Evolutionary conservation across 2,329 filamentous ascomycete genomes (phyloP), one percentile per base, ranked within the genome.

Genomic region (Fusarium sp.): DNA sequence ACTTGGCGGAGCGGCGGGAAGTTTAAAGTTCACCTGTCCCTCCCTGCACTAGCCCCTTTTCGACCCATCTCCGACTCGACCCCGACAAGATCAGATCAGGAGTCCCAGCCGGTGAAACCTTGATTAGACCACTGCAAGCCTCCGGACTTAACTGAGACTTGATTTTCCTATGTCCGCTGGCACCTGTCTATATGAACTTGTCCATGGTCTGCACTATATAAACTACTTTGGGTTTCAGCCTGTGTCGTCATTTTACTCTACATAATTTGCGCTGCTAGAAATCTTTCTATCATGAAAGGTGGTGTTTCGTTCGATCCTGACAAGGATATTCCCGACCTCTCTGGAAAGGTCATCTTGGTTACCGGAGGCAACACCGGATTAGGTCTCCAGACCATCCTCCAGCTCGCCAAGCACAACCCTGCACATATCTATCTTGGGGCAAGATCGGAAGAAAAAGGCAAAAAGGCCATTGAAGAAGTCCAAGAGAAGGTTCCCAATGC

Each of bases 351-450:
- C 14, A 92, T 88, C 38, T 84, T 97, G 23, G 90, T 97, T n/a
- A 97, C 93, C 0, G 93, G 93, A 56, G 93, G 92, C 76, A 93
- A 93, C 44, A 85, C 92, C 77, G 93, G 93, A 10, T 34, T 68
- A 4, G 62, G 67, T 0, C 57, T 57, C 18, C 53, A 70, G 33
- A 62, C 64, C 8, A 40, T 62, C 14, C 49, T 70, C 6, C 62
- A 70, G 23, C 51, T 60, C 31, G 51, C 59, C 6, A 57, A 54
- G 9, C 62, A 70, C 33, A 18, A 23, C 9, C 67, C 67, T 25
- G 44, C 57, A 2, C 27, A 42, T 7, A 64, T 70, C 10, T 70
- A 58, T 54, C 46, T 70, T 2, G 62, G 57, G 4, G 79, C 83
- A 67, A 20, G 81, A 78, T n/a, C 76, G 78, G 31, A 77, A 77